Conservation (phyloP, 148 eudicot species). For the Suaeda aralocaspica region DNA sequence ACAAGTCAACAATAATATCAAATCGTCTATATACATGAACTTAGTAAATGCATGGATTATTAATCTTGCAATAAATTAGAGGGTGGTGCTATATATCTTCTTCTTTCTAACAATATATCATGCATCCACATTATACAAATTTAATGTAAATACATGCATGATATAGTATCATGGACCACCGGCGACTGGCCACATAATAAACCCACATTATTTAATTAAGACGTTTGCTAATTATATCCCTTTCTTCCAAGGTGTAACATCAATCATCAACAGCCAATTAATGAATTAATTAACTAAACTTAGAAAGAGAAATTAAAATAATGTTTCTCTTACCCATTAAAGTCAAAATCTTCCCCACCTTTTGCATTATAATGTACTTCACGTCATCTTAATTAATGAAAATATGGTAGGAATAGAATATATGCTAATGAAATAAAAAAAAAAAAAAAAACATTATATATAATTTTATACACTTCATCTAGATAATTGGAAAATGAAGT, state of each 20-base stretch:
- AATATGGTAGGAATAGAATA: background rate
- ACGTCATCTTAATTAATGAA: slow-evolving; percentile 11
- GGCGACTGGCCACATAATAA: background rate
- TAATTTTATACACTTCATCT: background rate
- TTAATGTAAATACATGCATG: background rate
- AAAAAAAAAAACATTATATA: too few species aligned
- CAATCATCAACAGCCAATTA: slow-evolving; percentile 11
- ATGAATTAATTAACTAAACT: background rate
- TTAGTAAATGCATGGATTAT: background rate
- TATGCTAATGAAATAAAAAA: slow-evolving; percentile 9
- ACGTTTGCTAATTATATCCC: background rate
- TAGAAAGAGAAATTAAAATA: background rate
- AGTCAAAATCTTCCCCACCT: slow-evolving; percentile 18
- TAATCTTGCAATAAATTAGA: slow-evolving; percentile 8
- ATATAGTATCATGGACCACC: slow-evolving; percentile 2
- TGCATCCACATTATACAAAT: background rate
- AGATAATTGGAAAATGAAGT: slow-evolving; percentile 10
- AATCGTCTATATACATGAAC: too few species aligned
- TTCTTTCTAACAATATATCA: background rate
- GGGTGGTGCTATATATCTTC: background rate
- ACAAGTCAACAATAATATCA: too few species aligned
- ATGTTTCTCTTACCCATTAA: slow-evolving; percentile 6
- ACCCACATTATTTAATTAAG: background rate
- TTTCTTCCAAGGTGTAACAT: slow-evolving; percentile 8
- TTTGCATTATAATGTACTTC: slow-evolving; percentile 17